Conservation (phyloP, 192 early-diverging fungal species). For the Diversispora epigaea region DNA sequence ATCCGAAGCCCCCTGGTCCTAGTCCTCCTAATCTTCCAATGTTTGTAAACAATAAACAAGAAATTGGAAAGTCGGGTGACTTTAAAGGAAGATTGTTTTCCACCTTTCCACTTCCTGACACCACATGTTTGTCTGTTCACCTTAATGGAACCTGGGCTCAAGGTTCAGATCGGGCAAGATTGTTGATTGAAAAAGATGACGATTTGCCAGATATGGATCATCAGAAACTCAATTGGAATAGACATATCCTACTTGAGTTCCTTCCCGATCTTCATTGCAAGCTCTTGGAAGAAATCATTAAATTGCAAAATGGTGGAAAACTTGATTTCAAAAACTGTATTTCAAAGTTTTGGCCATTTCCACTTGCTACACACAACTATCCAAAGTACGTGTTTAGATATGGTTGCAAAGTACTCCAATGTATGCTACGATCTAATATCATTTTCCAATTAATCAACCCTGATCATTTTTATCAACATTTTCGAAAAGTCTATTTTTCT, state of each 20-base stretch:
- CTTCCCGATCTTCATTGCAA: neutral
- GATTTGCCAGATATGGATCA: neutral
- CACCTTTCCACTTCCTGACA: slow-evolving; percentile 36
- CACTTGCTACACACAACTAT: no score
- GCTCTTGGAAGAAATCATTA: slow-evolving; percentile 2
- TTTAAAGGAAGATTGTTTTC: slow-evolving; percentile 34
- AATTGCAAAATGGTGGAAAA: no score
- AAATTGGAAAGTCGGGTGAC: neutral
- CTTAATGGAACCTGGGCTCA: slow-evolving; percentile 40
- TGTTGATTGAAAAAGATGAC: neutral
- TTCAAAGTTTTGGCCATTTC: no score
- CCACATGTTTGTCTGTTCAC: slow-evolving; percentile 37
- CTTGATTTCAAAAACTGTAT: no score
- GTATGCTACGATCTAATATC: no score
- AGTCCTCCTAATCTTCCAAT: neutral
- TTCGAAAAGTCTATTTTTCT: no score
- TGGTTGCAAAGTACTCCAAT: no score
- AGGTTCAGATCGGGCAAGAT: slow-evolving; percentile 31
- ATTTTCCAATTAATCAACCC: no score
- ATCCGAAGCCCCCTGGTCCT: neutral
- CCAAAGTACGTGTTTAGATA: no score
- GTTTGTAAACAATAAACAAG: no score
- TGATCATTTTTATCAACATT: no score
- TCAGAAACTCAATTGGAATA: neutral
- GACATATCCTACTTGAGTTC: neutral